phyloP scores from a whole-genome alignment of 2,329 filamentous ascomycete genomes.

The Aspergillus aculeatus region DNA sequence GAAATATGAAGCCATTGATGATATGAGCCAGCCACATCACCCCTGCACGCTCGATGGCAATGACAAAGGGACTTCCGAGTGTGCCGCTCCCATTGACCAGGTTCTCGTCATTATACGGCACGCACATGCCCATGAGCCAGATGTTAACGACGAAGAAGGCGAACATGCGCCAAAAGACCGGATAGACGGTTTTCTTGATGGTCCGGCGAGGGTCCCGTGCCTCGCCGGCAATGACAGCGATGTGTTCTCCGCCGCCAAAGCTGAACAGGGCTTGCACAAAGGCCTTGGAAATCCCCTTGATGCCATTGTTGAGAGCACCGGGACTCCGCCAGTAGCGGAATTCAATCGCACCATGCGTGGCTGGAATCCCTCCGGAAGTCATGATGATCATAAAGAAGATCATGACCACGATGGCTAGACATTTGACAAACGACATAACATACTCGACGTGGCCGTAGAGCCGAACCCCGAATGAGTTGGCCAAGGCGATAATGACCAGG shows the following conservation, averaged over 20 bases:
- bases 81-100: slow-evolving; percentile 31
- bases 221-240: slow-evolving; percentile 36
- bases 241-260: slow-evolving; percentile 34
- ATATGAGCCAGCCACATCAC: slow-evolving; percentile 32
- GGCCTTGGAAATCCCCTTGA: slow-evolving; percentile 36
- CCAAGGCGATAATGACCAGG: slow-evolving; percentile 25
- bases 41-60: slow-evolving; percentile 28
- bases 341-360: slow-evolving; percentile 33
- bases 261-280: slow-evolving; percentile 37
- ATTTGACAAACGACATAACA: slow-evolving; percentile 33
- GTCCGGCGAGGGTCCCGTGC: slow-evolving; percentile 29
- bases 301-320: slow-evolving; percentile 31
- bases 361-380: slow-evolving; percentile 34
- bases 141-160: slow-evolving; percentile 37
- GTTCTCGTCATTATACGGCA: slow-evolving; percentile 29
- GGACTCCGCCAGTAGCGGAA: slow-evolving; percentile 32
- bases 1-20: slow-evolving; percentile 37
- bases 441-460: slow-evolving; percentile 28
- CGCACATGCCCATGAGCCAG: slow-evolving; percentile 38
- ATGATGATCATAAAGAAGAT: slow-evolving; percentile 39
- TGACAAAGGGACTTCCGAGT: slow-evolving; percentile 33
- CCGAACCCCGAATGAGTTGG: slow-evolving; percentile 29
- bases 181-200: slow-evolving; percentile 31
- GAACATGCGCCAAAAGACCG: slow-evolving; percentile 37
- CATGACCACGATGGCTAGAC: slow-evolving; percentile 31